Base-by-base conservation (phyloP, 768 basidiomycete species). In the Mycena alexandri region DNA sequence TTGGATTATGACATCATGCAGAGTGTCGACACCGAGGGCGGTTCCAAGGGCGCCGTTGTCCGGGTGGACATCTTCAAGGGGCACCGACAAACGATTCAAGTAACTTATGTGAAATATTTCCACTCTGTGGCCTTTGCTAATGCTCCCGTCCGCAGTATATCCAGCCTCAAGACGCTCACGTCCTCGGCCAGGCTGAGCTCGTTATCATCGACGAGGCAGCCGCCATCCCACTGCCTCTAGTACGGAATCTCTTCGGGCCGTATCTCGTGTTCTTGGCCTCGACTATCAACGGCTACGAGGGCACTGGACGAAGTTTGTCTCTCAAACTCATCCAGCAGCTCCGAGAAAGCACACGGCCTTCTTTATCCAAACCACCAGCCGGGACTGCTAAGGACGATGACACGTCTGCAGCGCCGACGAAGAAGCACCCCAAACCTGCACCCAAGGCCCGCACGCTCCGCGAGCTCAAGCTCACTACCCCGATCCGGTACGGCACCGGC, bases 231-330 rank as follows among this genome's bases (percentile, higher is more conserved):
- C 88, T 99, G 19, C 96, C 97, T 2, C 90, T 99, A 41, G 97
- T 99, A 19, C 90, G 93, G 62, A 94, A 95, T 73, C 92, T 99
- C 69, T 90, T 99, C 61, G 98, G 98, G 0, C 92, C 92, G 1
- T 99, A 99, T 80, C 93, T 99, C 41, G 96, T 99, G 56, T 99
- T 99, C 84, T 91, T 99, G 85, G 94, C 98, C 1, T 98, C 96
- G n/a, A 99, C 98, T 0, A 96, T 99, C 81, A 99, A 98, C 77
- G 98, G 98, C 44, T 99, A 99, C 79, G 98, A 99, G 85, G 98
- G 98, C 29, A 99, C 98, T 0, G 98, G 98, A n/a, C 93, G 98
- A 29, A 98, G 96, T 1, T 89, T 99, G 53, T 98, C 96, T 52
- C 91, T 99, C 67, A 99, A 99, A 79, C 92, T 99, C 63, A 93